Evolutionary conservation across 805 yeast species (phyloP).

Genomic region (Wickerhamiella spandovensis): DNA sequence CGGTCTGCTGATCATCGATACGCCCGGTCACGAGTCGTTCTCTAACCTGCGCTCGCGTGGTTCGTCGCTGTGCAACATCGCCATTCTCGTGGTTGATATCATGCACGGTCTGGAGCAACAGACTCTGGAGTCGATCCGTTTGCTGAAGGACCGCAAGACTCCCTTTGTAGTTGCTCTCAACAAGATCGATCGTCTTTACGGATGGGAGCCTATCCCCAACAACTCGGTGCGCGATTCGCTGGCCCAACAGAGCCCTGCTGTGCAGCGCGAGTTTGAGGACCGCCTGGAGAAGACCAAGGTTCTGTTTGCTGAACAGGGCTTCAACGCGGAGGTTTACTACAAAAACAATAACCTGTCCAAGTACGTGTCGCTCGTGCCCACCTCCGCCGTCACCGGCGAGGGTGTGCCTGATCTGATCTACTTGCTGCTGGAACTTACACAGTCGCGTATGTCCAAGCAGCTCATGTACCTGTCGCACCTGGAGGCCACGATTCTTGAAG

Average conservation of each 20-base stretch:
- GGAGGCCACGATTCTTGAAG: constrained; percentile 95
- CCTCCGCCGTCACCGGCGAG: constrained; percentile 98
- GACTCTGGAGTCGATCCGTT: constrained; percentile 83
- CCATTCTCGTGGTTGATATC: constrained; percentile 93
- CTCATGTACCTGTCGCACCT: constrained; percentile 87
- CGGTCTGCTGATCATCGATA: constrained; percentile 90
- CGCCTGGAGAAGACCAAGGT: constrained; percentile 75
- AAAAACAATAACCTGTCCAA: constrained; percentile 88
- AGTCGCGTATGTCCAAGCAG: constrained; percentile 97
- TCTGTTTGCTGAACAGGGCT: constrained; percentile 93
- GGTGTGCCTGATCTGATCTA: constrained; percentile 98
- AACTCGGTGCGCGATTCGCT: constrained; percentile 93
- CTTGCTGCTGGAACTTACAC: constrained; percentile 88
- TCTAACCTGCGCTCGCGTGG: constrained; percentile 96
- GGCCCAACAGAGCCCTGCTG: constrained; percentile 67
- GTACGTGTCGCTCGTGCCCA: constrained; percentile 92
- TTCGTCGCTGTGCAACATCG: constrained; percentile 97
- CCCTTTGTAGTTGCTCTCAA: constrained; percentile 95
- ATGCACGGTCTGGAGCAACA: constrained; percentile 99
- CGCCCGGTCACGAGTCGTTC: constrained; percentile 99
- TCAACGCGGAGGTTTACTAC: constrained; percentile 92
- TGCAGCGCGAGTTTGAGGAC: constrained; percentile 83
- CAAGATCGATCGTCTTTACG: constrained; percentile 94
- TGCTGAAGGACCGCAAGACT: constrained; percentile 92
- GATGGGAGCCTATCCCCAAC: constrained; percentile 84